Evolutionary conservation across 2,329 filamentous ascomycete genomes (phyloP), one percentile per base, ranked within the genome.

Genomic region (Shiraia bambusicola): DNA sequence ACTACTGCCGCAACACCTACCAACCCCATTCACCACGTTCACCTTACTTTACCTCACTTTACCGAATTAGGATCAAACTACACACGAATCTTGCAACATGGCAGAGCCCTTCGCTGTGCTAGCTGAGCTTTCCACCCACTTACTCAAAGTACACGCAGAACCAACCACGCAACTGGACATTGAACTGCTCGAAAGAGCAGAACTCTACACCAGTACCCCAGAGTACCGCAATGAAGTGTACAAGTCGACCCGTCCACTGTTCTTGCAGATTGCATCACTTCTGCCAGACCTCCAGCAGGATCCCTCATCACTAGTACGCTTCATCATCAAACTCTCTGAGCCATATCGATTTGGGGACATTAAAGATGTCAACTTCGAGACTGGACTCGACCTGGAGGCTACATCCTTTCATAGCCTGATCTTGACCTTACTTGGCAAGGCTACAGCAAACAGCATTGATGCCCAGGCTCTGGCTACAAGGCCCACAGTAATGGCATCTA

Each of bases 391-490:
- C 66, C 34, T 78, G 49, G 55, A 71, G 54, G 65, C 75, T 3
- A 53, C 47, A 4, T 66, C 79, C 0, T 76, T 83, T 58, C 82
- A 84, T 49, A 59, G 73, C 5, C 66, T 83, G 15, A 76, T 78
- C 35, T 67, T 84, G 7, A 72, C 74, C 1, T 60, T 84, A 26
- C 64, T 85, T 28, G 70, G 70, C 26, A 84, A 83, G 56, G 81
- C 81, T 3, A 72, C 75, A 7, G 51, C 65, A 11, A 71, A 67
- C 27, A 67, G 73, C 5, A 74, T 72, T 31, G 77, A 83, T 67
- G 77, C 79, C 15, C 80, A 79, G 14, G 76, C 77, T 34, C 72
- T 84, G 22, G 81, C 80, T 11, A 76, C 76, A 12, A 73, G 78
- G 46, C 73, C 77, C 6, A 72, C 73, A n/a, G 69, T 82, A 4